Base-by-base conservation (phyloP, 1,284 basidiomycete species). In the Bondarzewia mesenterica region DNA sequence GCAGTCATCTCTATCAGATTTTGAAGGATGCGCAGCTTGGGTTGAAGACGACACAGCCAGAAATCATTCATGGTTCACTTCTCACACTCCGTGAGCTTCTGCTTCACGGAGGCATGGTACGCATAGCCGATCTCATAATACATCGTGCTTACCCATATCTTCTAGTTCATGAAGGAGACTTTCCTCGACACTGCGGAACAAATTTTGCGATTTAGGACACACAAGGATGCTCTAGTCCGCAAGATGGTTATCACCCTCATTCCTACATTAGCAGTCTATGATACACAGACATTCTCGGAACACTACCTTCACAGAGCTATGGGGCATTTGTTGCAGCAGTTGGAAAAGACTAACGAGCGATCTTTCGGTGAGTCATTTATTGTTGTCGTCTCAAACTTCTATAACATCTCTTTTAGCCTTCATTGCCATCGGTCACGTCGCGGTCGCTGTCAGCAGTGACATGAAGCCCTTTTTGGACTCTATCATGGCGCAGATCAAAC, bases 381-480 rank as follows among this genome's bases (percentile, higher is more conserved):
- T 45, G 6, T 5, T 23, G 6, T 47, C 35, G 36, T 26, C 37
- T 39, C 23, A 50, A 20, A 7, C 52, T 20, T 48, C 57, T 26
- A 58, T 27, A 38, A 40, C 25, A 38, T 21, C 26, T 44, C 49
- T 37, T 29, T 3, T 53, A 88, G 93, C 94, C 0, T 98, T 97
- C 63, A 86, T 96, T 58, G 93, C 96, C 1, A 94, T 99, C 54
- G 96, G 96, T 1, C 93, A 97, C 58, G 90, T 97, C 35, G 91
- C 95, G 1, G 82, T 83, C 27, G 89, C 93, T 43, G 90, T 99
- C 44, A 86, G 87, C 23, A 89, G 90, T 54, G 91, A 93, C 54
- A 98, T 99, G 89, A 92, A 94, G 60, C 85, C 86, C 1, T 99
- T 97, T 67, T 78, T 99, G 42, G 95, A 99, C 53, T 82, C 86